Conservation (phyloP, 2,329 filamentous ascomycete genomes). For the Fusarium papillatum region DNA sequence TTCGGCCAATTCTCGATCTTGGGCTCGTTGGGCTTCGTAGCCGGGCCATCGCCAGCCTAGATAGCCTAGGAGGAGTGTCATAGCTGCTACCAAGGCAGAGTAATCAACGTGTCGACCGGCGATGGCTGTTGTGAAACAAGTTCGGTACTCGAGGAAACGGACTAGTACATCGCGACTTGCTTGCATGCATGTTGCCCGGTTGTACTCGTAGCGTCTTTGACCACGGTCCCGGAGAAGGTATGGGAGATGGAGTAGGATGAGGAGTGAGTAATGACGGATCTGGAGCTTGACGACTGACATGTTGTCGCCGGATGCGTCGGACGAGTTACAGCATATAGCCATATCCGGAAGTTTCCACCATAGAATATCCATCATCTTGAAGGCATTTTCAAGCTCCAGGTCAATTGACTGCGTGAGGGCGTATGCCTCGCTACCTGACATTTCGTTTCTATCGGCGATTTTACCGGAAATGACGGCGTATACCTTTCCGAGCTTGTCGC, state of each 20-base stretch:
- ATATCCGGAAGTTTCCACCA: constrained; percentile 62
- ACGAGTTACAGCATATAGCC: constrained; percentile 36
- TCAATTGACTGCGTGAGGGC: constrained; percentile 59
- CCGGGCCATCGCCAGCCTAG: constrained; percentile 53
- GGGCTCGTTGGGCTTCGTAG: constrained; percentile 31
- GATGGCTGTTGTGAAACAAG: constrained; percentile 31
- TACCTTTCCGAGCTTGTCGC: constrained; percentile 59
- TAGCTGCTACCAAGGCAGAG: constrained; percentile 63
- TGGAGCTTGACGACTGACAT: constrained; percentile 58
- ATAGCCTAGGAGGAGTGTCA: constrained; percentile 65
- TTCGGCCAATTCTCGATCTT: constrained; percentile 54
- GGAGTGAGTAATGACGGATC: constrained; percentile 63
- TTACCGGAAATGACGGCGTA: constrained; percentile 58
- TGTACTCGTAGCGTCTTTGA: constrained; percentile 62
- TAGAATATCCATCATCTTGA: constrained; percentile 54
- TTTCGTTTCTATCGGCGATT: constrained; percentile 62
- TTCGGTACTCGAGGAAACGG: constrained; percentile 62
- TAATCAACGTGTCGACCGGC: constrained; percentile 63
- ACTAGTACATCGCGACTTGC: constrained; percentile 65
- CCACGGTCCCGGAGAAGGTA: constrained; percentile 62
- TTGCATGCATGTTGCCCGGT: constrained; percentile 56
- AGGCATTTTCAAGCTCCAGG: constrained; percentile 60
- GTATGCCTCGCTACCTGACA: constrained; percentile 52
- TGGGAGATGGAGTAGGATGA: constrained; percentile 67
- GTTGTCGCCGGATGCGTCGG: constrained; percentile 32